These are phyloP conservation scores for Mycena rebaudengoi DNA, from an alignment of 768 basidiomycete genomes.

Conservation along the genomic window DNA sequence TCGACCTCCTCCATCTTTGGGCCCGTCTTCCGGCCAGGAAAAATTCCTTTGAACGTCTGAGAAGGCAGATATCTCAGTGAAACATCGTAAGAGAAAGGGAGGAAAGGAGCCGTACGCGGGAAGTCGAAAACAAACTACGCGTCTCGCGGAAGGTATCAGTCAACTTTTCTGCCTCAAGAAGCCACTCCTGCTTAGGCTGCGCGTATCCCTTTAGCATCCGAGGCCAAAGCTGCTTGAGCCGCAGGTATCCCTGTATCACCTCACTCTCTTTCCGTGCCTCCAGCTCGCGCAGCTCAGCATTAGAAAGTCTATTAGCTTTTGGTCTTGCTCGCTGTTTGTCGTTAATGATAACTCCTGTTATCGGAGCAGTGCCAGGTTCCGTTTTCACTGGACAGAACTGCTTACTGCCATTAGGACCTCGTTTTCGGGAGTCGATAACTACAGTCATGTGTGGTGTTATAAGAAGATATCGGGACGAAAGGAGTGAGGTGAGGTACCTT, in stretches of 20 bases:
- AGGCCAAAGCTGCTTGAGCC: slow-evolving; percentile 71
- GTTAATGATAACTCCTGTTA: too few relatives aligned
- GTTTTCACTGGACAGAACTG: slow-evolving; percentile 13
- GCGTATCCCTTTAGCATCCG: slow-evolving; percentile 56
- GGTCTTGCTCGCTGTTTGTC: slow-evolving; percentile 27
- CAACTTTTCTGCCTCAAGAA: slow-evolving; percentile 84
- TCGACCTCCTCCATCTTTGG: slow-evolving; percentile 53
- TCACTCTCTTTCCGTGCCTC: slow-evolving; percentile 75
- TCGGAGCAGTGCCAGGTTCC: too few relatives aligned
- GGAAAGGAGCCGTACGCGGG: slow-evolving; percentile 60
- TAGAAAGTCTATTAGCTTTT: slow-evolving; percentile 58
- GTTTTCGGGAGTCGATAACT: slow-evolving; percentile 72
- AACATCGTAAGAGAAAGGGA: not conserved
- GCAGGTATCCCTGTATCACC: slow-evolving; percentile 63
- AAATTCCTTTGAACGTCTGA: slow-evolving; percentile 14
- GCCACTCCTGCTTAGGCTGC: slow-evolving; percentile 75
- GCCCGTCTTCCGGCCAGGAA: slow-evolving; percentile 42
- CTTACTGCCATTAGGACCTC: slow-evolving; percentile 42
- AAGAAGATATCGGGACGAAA: not conserved
- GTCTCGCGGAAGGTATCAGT: slow-evolving; percentile 93
- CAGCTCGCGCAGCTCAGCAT: slow-evolving; percentile 66
- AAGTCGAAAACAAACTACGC: slow-evolving; percentile 80
- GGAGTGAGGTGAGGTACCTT: slow-evolving; percentile 59
- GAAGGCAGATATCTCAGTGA: not conserved
- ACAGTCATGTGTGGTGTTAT: not conserved